phyloP scores from a whole-genome alignment of 805 yeast genomes.

The Ogataea salicorniae region DNA sequence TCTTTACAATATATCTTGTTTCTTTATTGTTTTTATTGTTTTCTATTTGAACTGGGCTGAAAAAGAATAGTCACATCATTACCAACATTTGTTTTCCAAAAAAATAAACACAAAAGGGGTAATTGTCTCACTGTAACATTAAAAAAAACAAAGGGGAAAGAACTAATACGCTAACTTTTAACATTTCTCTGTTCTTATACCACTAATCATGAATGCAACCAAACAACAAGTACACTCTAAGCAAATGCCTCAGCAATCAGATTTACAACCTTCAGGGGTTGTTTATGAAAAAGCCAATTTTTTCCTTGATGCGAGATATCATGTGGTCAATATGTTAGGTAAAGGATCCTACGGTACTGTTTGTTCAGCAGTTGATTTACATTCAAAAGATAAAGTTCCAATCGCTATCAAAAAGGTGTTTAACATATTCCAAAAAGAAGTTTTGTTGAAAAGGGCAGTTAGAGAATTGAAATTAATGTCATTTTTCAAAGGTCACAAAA shows the following conservation, averaged over 20 bases:
- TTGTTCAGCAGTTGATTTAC: constrained; percentile 63
- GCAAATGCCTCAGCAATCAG: constrained; percentile 10
- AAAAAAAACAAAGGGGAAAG: too few relatives aligned
- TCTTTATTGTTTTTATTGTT: too few relatives aligned
- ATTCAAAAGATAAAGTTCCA: constrained; percentile 30
- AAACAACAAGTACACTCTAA: not conserved
- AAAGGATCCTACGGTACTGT: constrained; percentile 87
- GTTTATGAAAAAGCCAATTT: constrained; percentile 53
- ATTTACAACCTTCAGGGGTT: constrained; percentile 16
- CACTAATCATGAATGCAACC: not conserved
- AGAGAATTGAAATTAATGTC: constrained; percentile 79
- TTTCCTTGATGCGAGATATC: constrained; percentile 57
- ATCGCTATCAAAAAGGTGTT: constrained; percentile 82
- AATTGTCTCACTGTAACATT: too few relatives aligned
- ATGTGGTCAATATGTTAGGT: constrained; percentile 56
- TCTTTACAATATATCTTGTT: too few relatives aligned
- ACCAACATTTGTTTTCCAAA: too few relatives aligned
- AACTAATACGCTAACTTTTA: too few relatives aligned
- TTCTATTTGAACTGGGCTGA: too few relatives aligned
- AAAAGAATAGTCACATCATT: too few relatives aligned
- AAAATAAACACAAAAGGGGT: too few relatives aligned
- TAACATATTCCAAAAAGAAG: constrained; percentile 60
- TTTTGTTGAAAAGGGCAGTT: constrained; percentile 70
- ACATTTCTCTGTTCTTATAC: too few relatives aligned
- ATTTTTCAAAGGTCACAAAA: constrained; percentile 80